Evolutionary conservation across 805 yeast genomes (phyloP).

Genomic region (Ascoidea rubescens): DNA sequence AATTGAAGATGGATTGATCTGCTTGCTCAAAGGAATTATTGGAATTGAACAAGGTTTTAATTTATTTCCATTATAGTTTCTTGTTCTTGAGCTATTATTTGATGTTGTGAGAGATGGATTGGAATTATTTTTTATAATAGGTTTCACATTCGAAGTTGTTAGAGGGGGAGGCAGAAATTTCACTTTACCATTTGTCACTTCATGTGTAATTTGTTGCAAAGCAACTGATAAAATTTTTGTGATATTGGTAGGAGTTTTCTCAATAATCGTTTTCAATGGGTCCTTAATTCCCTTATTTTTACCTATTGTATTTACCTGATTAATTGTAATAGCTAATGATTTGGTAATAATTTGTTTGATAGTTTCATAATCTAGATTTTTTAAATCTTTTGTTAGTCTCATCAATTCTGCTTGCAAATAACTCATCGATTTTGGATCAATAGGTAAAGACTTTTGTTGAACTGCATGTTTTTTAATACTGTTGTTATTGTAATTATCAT

Average conservation of each 20-base stretch:
- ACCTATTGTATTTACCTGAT: conserved; percentile 80
- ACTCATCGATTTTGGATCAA: conserved; percentile 49
- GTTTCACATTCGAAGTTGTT: conserved; percentile 5
- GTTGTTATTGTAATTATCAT: conserved; percentile 12
- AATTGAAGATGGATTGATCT: conserved; percentile 5
- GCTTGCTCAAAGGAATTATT: conserved; percentile 11
- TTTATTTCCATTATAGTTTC: not conserved
- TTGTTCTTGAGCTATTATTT: not conserved
- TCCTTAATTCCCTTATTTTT: conserved; percentile 72
- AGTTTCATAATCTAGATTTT: conserved; percentile 63
- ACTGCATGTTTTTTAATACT: conserved; percentile 8
- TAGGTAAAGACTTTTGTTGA: conserved; percentile 14
- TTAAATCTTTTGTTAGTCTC: conserved; percentile 63
- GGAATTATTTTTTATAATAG: conserved; percentile 8
- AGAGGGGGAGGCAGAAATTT: conserved; percentile 19
- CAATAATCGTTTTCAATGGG: conserved; percentile 65
- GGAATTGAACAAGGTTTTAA: conserved; percentile 8
- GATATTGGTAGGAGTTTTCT: conserved; percentile 68
- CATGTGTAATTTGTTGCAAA: conserved; percentile 59
- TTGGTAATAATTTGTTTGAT: conserved; percentile 79
- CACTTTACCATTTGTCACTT: conserved; percentile 41
- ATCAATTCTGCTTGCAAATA: conserved; percentile 80
- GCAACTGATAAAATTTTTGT: conserved; percentile 72
- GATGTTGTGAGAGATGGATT: not conserved
- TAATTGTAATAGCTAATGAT: conserved; percentile 86